phyloP scores from a whole-genome alignment of 495 filamentous ascomycete genomes.

The Rusavskia elegans region DNA sequence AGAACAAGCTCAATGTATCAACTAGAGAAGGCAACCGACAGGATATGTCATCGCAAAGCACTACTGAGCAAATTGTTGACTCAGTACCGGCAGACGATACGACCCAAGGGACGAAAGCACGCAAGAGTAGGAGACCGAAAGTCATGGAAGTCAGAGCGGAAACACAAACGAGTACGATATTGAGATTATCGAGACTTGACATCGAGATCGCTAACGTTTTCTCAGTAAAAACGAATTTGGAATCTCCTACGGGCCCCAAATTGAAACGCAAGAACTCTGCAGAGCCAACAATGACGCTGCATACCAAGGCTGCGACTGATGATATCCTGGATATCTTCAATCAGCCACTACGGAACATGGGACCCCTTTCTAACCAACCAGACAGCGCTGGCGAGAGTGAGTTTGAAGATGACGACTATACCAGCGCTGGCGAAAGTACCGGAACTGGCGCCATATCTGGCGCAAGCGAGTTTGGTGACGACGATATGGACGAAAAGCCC shows the following conservation, averaged over 20 bases:
- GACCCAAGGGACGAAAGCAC: conserved; percentile 20
- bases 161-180: conserved; percentile 56
- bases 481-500: conserved; percentile 24
- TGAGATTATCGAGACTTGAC: conserved; percentile 9
- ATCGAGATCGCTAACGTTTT: conserved; percentile 10
- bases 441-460: conserved; percentile 50
- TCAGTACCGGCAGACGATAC: conserved; percentile 18
- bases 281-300: conserved; percentile 92
- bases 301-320: conserved; percentile 87
- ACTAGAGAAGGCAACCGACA: not conserved
- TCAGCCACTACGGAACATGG: conserved; percentile 54
- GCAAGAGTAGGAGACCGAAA: conserved; percentile 49
- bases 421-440: conserved; percentile 70
- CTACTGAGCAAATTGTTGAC: conserved; percentile 5
- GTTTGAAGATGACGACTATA: conserved; percentile 60
- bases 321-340: conserved; percentile 97
- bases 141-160: conserved; percentile 58
- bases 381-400: conserved; percentile 37
- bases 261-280: conserved; percentile 55
- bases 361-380: conserved; percentile 19
- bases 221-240: conserved; percentile 78
- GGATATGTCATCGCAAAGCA: not conserved
- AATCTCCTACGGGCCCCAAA: conserved; percentile 67
- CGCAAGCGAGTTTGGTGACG: conserved; percentile 50
- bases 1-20: not conserved